Percentiles rank a stretch among this genome's conserved stretches.
Evolutionary conservation across 305 asterid species (phyloP).

Genomic region (Stenogyne calaminthoides): DNA sequence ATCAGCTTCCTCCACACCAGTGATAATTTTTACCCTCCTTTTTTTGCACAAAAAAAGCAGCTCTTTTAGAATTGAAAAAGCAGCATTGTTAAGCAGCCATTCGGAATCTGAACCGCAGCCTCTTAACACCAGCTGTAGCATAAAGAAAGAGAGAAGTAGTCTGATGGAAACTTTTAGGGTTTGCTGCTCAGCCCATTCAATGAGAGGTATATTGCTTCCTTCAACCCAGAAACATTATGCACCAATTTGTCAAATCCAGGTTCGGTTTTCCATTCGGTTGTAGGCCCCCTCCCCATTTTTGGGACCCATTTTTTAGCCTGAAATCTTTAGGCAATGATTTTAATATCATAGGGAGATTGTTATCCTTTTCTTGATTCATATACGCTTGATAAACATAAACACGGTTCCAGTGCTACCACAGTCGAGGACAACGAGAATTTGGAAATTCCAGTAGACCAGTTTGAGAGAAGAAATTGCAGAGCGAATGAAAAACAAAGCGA

Average conservation of each 20-base stretch:
- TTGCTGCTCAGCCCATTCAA: constrained; percentile 60
- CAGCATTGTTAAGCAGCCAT: constrained; percentile 62
- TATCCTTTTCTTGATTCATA: constrained; percentile 51
- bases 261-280: constrained; percentile 91
- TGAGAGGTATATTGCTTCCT: constrained; percentile 57
- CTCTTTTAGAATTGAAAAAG: constrained; percentile 47
- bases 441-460: constrained; percentile 61
- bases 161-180: constrained; percentile 46
- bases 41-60: constrained; percentile 49
- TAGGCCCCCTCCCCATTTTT: constrained; percentile 81
- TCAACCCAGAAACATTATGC: constrained; percentile 69
- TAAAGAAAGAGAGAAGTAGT: constrained; percentile 58
- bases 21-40: constrained; percentile 59
- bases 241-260: constrained; percentile 96
- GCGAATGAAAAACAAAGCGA: constrained; percentile 57
- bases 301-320: constrained; percentile 46
- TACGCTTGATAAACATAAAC: constrained; percentile 86
- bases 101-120: constrained; percentile 62
- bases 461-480: constrained; percentile 53
- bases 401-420: constrained; percentile 99
- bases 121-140: constrained; percentile 68
- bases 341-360: constrained; percentile 61
- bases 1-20: constrained; percentile 65
- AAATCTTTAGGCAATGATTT: constrained; percentile 83
- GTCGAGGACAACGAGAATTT: constrained; percentile 81